Base-by-base conservation (phyloP, 2,329 filamentous ascomycete genomes). In the Sporothrix curviconia region DNA sequence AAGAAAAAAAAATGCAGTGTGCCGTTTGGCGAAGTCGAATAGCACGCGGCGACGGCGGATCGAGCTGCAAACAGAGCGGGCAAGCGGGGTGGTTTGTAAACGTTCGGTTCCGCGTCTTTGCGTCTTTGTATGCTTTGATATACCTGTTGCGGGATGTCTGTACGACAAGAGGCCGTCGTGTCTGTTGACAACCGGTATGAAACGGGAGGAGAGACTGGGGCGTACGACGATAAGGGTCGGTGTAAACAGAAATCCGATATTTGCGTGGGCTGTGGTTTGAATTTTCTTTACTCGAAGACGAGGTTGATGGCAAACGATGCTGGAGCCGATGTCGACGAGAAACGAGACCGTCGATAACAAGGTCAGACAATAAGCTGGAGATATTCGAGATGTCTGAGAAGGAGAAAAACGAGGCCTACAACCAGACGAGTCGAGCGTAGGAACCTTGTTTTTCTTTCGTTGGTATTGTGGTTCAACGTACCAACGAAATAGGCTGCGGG, bases 401-500 rank as follows among this genome's bases (percentile, higher is more conserved):
- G 22, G 2, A 11, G 28, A 40, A n/a, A 55, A 9, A 36, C 28
- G 39, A 34, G 5, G n/a, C 25, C 25, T 17, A 53, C 28, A 11
- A 42, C 49, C 34, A 51, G 40, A 19, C 7, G 22, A 7, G 15
- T 24, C 9, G 42, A 46, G 25, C 28, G 52, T 15, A n/a, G 7
- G 19, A 37, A 15, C n/a, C 14, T 28, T 37, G 11, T 43, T 22
- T 19, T 17, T 32, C 14, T n/a, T 40, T 34, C 17, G 36, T 28
- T 24, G 28, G n/a, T n/a, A n/a, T n/a, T n/a, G n/a, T n/a, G n/a
- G n/a, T n/a, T n/a, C n/a, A n/a, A n/a, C n/a, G n/a, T n/a, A n/a
- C n/a, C n/a, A n/a, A n/a, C n/a, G 28, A 40, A 39, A 56, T 25
- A 42, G 51, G 32, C 50, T 56, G 51, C 43, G 25, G 40, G 53